phyloP scores from a whole-genome alignment of 208 protist genomes.

The Crithidia fasciculata region DNA sequence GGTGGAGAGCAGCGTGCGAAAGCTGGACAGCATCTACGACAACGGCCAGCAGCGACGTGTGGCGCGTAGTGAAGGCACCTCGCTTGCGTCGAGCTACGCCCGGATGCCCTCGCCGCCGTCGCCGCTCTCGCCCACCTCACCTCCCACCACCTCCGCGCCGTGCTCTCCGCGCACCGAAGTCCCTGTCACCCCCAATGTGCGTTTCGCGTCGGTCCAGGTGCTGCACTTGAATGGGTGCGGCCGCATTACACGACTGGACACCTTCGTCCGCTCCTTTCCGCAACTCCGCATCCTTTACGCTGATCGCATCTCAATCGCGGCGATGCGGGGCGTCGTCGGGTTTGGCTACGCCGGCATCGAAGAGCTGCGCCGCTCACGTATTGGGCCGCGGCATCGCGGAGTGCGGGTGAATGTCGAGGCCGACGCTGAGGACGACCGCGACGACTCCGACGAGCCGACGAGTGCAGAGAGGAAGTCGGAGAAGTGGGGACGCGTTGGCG shows the following conservation, averaged over 20 bases:
- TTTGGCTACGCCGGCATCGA: slow-evolving; percentile 19
- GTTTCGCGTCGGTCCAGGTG: slow-evolving; percentile 35
- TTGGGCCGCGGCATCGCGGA: slow-evolving; percentile 13
- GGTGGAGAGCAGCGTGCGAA: neutral
- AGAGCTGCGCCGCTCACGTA: slow-evolving; percentile 4
- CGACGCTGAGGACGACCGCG: neutral
- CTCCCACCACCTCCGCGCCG: slow-evolving; percentile 10
- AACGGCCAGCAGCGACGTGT: neutral
- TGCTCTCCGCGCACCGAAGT: neutral
- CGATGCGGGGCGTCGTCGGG: slow-evolving; percentile 8
- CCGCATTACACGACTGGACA: slow-evolving; percentile 36
- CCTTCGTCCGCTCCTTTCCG: slow-evolving; percentile 21
- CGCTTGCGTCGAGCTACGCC: slow-evolving; percentile 3
- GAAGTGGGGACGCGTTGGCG: neutral
- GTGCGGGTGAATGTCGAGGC: slow-evolving; percentile 9
- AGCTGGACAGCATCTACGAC: neutral
- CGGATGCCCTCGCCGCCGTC: neutral
- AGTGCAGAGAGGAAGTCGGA: too few species aligned
- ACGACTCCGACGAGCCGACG: neutral
- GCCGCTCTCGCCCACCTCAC: neutral
- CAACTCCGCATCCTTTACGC: slow-evolving; percentile 33
- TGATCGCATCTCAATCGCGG: slow-evolving; percentile 20
- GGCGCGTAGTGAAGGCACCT: slow-evolving; percentile 9
- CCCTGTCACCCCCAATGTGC: too few species aligned
- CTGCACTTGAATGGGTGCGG: slow-evolving; percentile 58